Conservation (phyloP, 2,329 filamentous ascomycete genomes). For the Neodidymelliopsis sp. region DNA sequence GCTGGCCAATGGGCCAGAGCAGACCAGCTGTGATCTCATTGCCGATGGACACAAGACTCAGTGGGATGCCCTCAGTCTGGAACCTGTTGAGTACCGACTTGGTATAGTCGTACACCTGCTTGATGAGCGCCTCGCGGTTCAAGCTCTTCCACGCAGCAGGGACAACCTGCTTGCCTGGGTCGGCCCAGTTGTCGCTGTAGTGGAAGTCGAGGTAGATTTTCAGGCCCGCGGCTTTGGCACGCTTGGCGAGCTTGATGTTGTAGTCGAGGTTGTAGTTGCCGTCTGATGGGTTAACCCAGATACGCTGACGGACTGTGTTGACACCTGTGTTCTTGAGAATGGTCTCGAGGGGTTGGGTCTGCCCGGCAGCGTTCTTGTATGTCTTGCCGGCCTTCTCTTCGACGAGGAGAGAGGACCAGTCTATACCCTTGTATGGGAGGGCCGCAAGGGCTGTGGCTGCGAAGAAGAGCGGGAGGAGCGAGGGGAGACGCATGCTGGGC, state of each 20-base stretch:
- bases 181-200: conserved; percentile 75
- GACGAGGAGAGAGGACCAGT: conserved; percentile 73
- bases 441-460: conserved; percentile 49
- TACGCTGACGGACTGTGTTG: conserved; percentile 73
- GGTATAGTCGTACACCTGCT: conserved; percentile 74
- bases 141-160: conserved; percentile 69
- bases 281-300: conserved; percentile 71
- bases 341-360: conserved; percentile 64
- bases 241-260: conserved; percentile 71
- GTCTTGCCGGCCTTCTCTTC: conserved; percentile 68
- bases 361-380: conserved; percentile 66
- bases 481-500: conserved; percentile 38
- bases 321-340: conserved; percentile 69
- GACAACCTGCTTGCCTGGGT: conserved; percentile 68
- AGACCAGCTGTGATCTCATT: conserved; percentile 76
- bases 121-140: conserved; percentile 64
- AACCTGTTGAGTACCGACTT: conserved; percentile 68
- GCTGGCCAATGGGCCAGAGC: conserved; percentile 69
- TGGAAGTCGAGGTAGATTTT: conserved; percentile 70
- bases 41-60: conserved; percentile 72
- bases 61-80: conserved; percentile 60
- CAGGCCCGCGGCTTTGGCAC: conserved; percentile 69
- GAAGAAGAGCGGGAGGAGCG: conserved; percentile 30
- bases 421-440: conserved; percentile 70
- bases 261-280: conserved; percentile 74